These are phyloP conservation scores for Sinapis alba DNA, from an alignment of 441 rosid species.

Conservation along the genomic window DNA sequence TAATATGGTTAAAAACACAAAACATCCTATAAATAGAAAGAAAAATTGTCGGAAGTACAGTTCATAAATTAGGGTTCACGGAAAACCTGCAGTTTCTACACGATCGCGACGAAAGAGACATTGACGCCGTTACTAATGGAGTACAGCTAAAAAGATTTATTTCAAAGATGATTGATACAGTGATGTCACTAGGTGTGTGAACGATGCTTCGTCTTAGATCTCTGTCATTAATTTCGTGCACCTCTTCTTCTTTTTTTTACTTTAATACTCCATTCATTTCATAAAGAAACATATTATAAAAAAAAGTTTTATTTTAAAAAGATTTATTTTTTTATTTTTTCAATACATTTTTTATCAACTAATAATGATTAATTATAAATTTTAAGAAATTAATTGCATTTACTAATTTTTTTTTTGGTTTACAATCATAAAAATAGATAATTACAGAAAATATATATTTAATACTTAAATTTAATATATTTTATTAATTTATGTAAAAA, in stretches of 20 bases:
- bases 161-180: not conserved
- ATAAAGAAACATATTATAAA: too few species aligned
- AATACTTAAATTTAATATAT: too few species aligned
- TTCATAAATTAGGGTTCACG: conserved; percentile 31
- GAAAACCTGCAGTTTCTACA: conserved; percentile 14
- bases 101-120: conserved; percentile 26
- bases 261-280: too few species aligned
- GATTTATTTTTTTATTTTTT: too few species aligned
- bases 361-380: too few species aligned
- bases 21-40: conserved; percentile 20
- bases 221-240: conserved; percentile 15
- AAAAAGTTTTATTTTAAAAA: too few species aligned
- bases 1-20: not conserved
- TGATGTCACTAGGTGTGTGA: not conserved
- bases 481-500: too few species aligned
- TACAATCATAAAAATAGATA: too few species aligned
- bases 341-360: too few species aligned
- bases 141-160: conserved; percentile 17
- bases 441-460: too few species aligned
- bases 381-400: too few species aligned
- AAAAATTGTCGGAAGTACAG: conserved; percentile 34
- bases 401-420: too few species aligned
- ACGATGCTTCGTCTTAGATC: not conserved
- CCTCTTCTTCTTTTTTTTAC: not conserved
- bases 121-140: conserved; percentile 25